Base-by-base conservation (phyloP, 1,139 yeast genomes). In the Yamadazyma buinensis region DNA sequence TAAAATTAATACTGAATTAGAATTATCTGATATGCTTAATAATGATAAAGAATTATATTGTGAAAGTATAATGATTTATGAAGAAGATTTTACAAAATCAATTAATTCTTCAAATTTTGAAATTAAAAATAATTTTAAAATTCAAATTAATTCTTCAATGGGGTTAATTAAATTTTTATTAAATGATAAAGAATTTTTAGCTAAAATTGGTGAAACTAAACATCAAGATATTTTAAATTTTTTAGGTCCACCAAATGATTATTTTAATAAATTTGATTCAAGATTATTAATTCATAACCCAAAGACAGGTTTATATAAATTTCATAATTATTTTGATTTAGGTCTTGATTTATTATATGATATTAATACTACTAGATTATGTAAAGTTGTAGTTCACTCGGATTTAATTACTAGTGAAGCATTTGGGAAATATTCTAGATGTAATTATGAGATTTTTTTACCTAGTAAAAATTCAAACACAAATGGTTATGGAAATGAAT, bases 221-320 rank as follows among this genome's bases (percentile, higher is more conserved):
- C 77, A 76, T 51, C 79, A 74, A 41, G 72, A 72, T 26, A 57
- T 76, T 1, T 43, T 76, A 5, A 55, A 60, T 23, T 47, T 59
- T 1, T 52, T 77, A 19, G 84, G 84, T 0, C 77, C 80, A 1
- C 84, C 84, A 0, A 76, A 75, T 35, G 80, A 72, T 36, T 64
- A 60, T 8, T 67, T 75, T 41, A 57, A 65, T 39, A 75, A 75
- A 44, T 66, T 67, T 34, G 78, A 72, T 40, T 65, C 71, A 1
- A 55, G 72, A 30, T 52, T 65, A 7, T 50, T 55, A 30, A 72
- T 70, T 23, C 79, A 72, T 49, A 61, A 48, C 23, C 27, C 28
- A 10, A 26, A 29, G 12, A 61, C 48, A 23, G 36, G 34, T 32
- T 41, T 40, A 26, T 33, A 51, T 42, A 72, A 69, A 40, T 73